Conservation (phyloP, 805 yeast genomes). For the Saccharomycopsis schoenii region DNA sequence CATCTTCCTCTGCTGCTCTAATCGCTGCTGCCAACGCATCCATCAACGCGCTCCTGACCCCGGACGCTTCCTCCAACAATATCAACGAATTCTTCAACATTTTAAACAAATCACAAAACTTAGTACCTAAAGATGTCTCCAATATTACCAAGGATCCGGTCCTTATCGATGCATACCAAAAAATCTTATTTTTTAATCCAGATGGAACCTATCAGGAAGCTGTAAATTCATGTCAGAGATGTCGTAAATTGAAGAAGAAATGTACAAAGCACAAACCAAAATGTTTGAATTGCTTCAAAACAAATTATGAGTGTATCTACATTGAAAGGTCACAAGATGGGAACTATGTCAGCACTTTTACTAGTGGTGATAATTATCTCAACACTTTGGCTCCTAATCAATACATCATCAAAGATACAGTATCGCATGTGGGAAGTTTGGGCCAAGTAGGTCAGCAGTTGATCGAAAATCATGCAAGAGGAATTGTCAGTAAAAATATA, state of each 20-base stretch:
- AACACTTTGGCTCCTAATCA: slow-evolving; percentile 8
- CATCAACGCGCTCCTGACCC: neutral
- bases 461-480: slow-evolving; percentile 3
- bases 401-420: slow-evolving; percentile 8
- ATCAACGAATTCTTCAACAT: slow-evolving; percentile 1
- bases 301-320: slow-evolving; percentile 27
- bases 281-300: slow-evolving; percentile 39
- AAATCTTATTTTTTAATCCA: slow-evolving; percentile 6
- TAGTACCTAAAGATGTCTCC: slow-evolving; percentile 13
- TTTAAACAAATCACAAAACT: neutral
- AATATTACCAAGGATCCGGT: slow-evolving; percentile 14
- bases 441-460: slow-evolving; percentile 7
- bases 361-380: slow-evolving; percentile 11
- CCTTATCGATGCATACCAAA: slow-evolving; percentile 10
- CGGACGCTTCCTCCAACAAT: neutral
- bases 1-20: neutral
- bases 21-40: neutral
- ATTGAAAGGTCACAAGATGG: slow-evolving; percentile 20
- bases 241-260: slow-evolving; percentile 32
- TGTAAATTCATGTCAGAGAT: slow-evolving; percentile 23
- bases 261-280: slow-evolving; percentile 43
- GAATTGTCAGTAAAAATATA: slow-evolving; percentile 3
- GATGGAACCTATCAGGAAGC: slow-evolving; percentile 13
- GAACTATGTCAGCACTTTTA: slow-evolving; percentile 3
- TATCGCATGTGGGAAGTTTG: slow-evolving; percentile 9